Evolutionary conservation across 495 filamentous ascomycete species (phyloP).

Genomic region (Lasiosphaeria hispida): DNA sequence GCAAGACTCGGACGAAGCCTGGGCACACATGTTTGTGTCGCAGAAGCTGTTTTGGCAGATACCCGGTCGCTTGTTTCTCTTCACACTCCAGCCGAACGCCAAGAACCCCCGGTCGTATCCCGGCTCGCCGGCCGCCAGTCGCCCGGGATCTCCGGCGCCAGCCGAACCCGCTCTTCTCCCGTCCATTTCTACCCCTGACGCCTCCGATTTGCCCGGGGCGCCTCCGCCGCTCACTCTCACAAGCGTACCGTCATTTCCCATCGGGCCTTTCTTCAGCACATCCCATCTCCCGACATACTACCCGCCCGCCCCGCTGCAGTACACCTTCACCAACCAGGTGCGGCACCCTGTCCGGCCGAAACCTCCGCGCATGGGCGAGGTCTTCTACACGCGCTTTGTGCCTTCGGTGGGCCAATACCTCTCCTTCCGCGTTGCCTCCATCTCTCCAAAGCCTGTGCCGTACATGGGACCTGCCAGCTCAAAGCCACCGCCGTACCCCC

Average conservation of each 20-base stretch:
- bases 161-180: conserved; percentile 34
- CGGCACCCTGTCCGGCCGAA: conserved; percentile 88
- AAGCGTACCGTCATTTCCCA: conserved; percentile 36
- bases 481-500: conserved; percentile 31
- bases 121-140: conserved; percentile 49
- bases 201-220: conserved; percentile 30
- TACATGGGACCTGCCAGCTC: conserved; percentile 53
- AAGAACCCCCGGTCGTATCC: conserved; percentile 53
- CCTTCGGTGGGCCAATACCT: conserved; percentile 81
- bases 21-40: conserved; percentile 79
- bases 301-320: conserved; percentile 77
- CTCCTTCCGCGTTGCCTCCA: conserved; percentile 76
- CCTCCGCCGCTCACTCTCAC: conserved; percentile 33
- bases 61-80: conserved; percentile 81
- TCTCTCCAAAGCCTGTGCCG: conserved; percentile 51
- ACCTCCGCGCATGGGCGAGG: conserved; percentile 81
- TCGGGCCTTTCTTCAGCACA: conserved; percentile 69
- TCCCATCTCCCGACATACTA: conserved; percentile 90
- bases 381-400: conserved; percentile 85
- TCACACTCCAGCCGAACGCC: conserved; percentile 65
- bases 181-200: conserved; percentile 17
- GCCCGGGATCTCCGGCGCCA: conserved; percentile 59
- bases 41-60: conserved; percentile 88
- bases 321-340: conserved; percentile 71
- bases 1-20: conserved; percentile 63